Percentiles rank a stretch among this genome's conserved stretches.
phyloP scores from a whole-genome alignment of 768 basidiomycete species.

The Trametes coccinea region DNA sequence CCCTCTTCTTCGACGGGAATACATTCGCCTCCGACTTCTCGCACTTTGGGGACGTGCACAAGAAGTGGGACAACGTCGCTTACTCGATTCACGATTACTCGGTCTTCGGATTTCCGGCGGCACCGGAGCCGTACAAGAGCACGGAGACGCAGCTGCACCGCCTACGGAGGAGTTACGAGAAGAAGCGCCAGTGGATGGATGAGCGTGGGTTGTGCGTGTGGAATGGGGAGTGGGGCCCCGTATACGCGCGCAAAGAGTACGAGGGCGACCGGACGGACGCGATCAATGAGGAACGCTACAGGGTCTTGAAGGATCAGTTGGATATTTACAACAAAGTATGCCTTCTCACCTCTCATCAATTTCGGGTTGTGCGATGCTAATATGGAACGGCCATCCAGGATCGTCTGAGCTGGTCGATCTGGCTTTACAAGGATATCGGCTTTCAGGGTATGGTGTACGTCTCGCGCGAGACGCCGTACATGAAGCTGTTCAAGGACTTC shows the following conservation, averaged over 20 bases:
- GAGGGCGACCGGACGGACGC: slow-evolving; percentile 57
- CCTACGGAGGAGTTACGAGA: slow-evolving; percentile 60
- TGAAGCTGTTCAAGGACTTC: slow-evolving; percentile 67
- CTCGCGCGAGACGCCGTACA: slow-evolving; percentile 68
- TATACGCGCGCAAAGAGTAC: slow-evolving; percentile 61
- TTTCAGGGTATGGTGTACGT: slow-evolving; percentile 85
- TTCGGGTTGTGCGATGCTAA: too few relatives aligned
- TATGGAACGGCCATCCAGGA: slow-evolving; percentile 38
- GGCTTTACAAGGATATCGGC: slow-evolving; percentile 86
- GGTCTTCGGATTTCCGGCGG: slow-evolving; percentile 67
- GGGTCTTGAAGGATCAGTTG: slow-evolving; percentile 72
- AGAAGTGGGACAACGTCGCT: slow-evolving; percentile 67
- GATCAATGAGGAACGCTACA: slow-evolving; percentile 67
- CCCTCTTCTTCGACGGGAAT: slow-evolving; percentile 82
- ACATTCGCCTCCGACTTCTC: slow-evolving; percentile 82
- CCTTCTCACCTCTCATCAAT: neutral
- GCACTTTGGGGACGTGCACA: slow-evolving; percentile 63
- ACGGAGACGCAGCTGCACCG: slow-evolving; percentile 53
- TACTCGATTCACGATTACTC: slow-evolving; percentile 83
- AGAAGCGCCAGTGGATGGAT: slow-evolving; percentile 80
- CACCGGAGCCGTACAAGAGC: slow-evolving; percentile 54
- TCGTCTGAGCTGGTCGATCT: slow-evolving; percentile 78
- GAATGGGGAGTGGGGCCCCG: slow-evolving; percentile 87
- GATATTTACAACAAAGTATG: slow-evolving; percentile 64
- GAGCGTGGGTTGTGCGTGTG: slow-evolving; percentile 62